Evolutionary conservation across 208 protist genomes (phyloP), one percentile per base, ranked within the genome.

Genomic region (Trypanosoma boissoni): DNA sequence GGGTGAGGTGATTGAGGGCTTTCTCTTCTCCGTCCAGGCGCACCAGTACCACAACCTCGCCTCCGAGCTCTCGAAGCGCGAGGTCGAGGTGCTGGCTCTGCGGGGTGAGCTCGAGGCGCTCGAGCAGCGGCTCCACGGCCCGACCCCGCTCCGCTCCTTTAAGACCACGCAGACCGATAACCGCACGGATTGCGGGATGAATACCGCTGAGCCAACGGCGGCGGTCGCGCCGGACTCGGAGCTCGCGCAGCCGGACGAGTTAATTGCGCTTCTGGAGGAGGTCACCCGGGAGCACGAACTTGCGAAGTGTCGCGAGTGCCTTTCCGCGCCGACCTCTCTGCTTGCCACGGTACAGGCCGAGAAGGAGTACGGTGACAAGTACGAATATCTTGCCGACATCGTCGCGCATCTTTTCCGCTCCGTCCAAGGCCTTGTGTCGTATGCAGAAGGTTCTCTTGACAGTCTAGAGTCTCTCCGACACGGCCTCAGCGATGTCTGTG

Each of bases 41-140:
- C 76, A 88, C 45, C 83, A 91, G 67, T 88, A 82, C 37, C 83
- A 94, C 69, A 67, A 72, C 34, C 67, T 94, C n/a, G 77, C 77
- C 31, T 59, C 70, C 2, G 76, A 88, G 68, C 71, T 94, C 7
- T 76, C 87, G 6, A 67, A 70, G 16, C 68, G 72, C 3, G 82
- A 85, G 57, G 64, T 68, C 41, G 77, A 86, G 39, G 18, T 68
- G 8, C 53, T 73, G 6, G 37, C 50, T 37, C 63, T 85, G 37
- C 51, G 51, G 2, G 52, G 49, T n/a, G 67, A 72, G 23, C 48
- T 86, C 32, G 74, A 81, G 20, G 60, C 67, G 36, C 42, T 77
- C 16, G 65, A 85, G 51, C 54, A 56, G 26, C 43, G 61, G 36
- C 37, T 69, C 26, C 45, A 60, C 20, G 64, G 37, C 8, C 48